phyloP scores from a whole-genome alignment of 2,329 filamentous ascomycete species.

The Colletotrichum higginsianum region DNA sequence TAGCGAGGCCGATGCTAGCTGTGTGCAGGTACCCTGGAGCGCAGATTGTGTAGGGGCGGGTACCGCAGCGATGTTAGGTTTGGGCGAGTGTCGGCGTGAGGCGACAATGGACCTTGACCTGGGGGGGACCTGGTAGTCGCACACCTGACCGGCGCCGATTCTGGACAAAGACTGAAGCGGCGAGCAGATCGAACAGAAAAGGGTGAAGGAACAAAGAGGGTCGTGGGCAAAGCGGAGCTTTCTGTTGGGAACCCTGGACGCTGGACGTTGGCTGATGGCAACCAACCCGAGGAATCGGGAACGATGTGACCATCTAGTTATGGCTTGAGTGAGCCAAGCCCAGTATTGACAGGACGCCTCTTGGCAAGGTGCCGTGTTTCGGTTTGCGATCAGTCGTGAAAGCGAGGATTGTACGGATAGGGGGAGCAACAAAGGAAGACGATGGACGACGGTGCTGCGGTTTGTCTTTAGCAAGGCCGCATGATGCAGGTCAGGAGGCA shows the following conservation, averaged over 20 bases:
- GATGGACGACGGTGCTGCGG: constrained; percentile 15
- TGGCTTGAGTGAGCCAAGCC: not conserved
- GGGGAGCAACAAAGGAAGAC: constrained; percentile 7
- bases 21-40: constrained; percentile 13
- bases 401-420: no score
- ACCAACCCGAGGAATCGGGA: constrained; percentile 22
- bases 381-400: not conserved
- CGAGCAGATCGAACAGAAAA: constrained; percentile 17
- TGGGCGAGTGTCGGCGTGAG: constrained; percentile 18
- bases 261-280: constrained; percentile 15
- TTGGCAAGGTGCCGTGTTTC: constrained; percentile 20
- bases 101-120: constrained; percentile 32
- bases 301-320: constrained; percentile 7
- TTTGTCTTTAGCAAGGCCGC: constrained; percentile 34
- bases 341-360: not conserved
- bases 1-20: constrained; percentile 27
- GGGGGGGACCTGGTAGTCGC: constrained; percentile 4
- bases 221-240: constrained; percentile 25
- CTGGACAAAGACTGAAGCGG: constrained; percentile 10
- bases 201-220: constrained; percentile 15
- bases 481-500: constrained; percentile 37
- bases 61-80: constrained; percentile 25
- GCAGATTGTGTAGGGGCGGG: not conserved
- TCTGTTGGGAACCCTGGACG: constrained; percentile 3
- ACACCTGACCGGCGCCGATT: constrained; percentile 7